These are phyloP conservation scores for Eragrostis nindensis DNA, from an alignment of 176 grass and related monocot genomes.

Conservation along the genomic window DNA sequence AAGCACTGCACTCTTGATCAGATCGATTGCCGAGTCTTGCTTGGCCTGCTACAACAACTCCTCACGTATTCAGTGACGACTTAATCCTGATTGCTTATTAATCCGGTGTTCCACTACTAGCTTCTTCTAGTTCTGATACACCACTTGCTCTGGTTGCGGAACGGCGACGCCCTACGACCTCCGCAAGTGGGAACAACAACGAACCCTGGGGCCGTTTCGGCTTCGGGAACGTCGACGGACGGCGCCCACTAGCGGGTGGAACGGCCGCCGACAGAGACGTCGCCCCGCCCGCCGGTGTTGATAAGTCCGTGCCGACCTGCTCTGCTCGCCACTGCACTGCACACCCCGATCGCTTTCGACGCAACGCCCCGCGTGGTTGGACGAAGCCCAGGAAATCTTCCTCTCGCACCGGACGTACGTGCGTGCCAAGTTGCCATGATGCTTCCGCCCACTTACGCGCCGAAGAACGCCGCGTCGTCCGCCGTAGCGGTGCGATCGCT, in stretches of 20 bases:
- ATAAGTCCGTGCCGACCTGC: conserved; percentile 46
- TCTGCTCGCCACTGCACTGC: neutral
- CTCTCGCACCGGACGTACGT: neutral
- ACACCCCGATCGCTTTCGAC: conserved; percentile 41
- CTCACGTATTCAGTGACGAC: conserved; percentile 31
- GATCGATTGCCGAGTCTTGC: neutral
- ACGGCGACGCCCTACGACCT: neutral
- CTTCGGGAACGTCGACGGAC: conserved; percentile 54
- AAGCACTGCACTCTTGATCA: neutral
- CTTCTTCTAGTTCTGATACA: neutral
- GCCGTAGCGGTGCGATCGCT: neutral
- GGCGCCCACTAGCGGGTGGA: conserved; percentile 51
- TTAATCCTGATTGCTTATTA: conserved; percentile 8
- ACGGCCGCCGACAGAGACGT: conserved; percentile 48
- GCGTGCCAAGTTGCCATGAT: neutral
- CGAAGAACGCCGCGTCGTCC: neutral
- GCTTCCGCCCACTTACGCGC: conserved; percentile 29
- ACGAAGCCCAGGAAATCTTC: neutral
- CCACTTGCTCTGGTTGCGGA: conserved; percentile 15
- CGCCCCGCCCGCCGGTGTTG: conserved; percentile 34
- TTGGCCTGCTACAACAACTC: neutral
- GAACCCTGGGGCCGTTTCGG: conserved; percentile 39
- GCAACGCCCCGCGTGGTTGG: conserved; percentile 28
- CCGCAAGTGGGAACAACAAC: conserved; percentile 37
- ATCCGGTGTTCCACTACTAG: neutral